Base-by-base conservation (phyloP, 108 stramenopile genomes). In the Skeletonema menzelii region DNA sequence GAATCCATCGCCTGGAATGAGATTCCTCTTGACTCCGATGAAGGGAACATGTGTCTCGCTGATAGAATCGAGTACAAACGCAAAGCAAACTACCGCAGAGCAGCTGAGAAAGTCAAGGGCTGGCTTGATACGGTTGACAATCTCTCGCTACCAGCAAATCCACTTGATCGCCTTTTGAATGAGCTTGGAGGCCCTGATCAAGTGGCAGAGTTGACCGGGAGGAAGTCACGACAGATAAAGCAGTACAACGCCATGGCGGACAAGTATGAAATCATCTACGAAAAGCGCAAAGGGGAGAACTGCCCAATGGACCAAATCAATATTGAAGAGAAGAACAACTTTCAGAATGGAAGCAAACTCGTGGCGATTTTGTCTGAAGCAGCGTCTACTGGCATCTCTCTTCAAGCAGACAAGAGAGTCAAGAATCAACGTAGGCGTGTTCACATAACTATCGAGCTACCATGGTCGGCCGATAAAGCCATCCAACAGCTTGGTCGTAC, bases 381-480 rank as follows among this genome's bases (percentile, higher is more conserved):
- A 2, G 91, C 91, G 1, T 74, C 75, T 0, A 89, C 88, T 5
- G 91, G 91, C 3, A 82, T 88, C 37, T 75, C 73, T 14, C 70
- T 88, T 31, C 87, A 88, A 34, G 75, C 80, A 10, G 80, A 80
- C 63, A 71, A 65, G 31, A 38, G 80, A 20, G 69, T 76, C 2
- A n/a, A 27, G 8, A 80, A 80, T 24, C 69, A 73, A 47, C 42
- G 83, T 14, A 58, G 85, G 30, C 77, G 91, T 5, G 77, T 88
- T 5, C 91, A 92, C 73, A 79, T 91, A 34, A 91, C 90, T 42
- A 57, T 91, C 37, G 91, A 92, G 72, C 78, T 92, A 2, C 86
- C 91, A 20, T 92, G 91, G 91, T 67, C 77, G 26, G 91, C 91
- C 0, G 91, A 92, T 71, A 89, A 87, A 57, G 88, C 88, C 4